Evolutionary conservation across 2,329 filamentous ascomycete species (phyloP), one percentile per base, ranked within the genome.

Genomic region (Ceratocystis cacaofunesta): DNA sequence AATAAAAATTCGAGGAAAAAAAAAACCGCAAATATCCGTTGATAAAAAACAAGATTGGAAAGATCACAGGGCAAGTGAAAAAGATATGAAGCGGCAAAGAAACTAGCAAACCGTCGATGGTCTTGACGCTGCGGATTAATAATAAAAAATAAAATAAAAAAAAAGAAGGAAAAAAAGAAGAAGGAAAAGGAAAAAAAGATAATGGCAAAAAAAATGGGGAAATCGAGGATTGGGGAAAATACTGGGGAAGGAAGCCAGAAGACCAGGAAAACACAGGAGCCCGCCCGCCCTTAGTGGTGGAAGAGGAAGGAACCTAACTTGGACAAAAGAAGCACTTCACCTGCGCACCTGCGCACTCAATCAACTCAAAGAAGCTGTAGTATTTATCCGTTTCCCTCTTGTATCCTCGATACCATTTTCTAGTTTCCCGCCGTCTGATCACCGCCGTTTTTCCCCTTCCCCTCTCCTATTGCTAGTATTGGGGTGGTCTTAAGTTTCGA

Each of bases 121-220:
- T 36, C 32, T 30, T 57, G 22, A 30, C 28, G 10, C 25, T 57
- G 52, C 19, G 36, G 64, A 62, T 15, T 25, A 30, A 41, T n/a
- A 28, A 17, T n/a, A 50, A 50, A 17, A 46, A 41, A n/a, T 41
- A 52, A 61, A 66, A 36, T 19, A 50, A 30, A 50, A 66, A 66
- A 41, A 30, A 58, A 25, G 5, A 19, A 64, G 32, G 15, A 44
- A 50, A 28, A 52, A 41, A 15, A 57, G 46, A 46, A 22, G 55
- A 61, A 22, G 25, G 19, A 32, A 25, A 43, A 22, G 10, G 36
- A 41, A 8, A 52, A 30, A n/a, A 22, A 43, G 19, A n/a, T 52
- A 17, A 25, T 52, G 28, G 46, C 44, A 60, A 65, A 43, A 32
- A 61, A 48, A 65, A 65, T 48, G 64, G 57, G 36, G 58, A 62